These are phyloP conservation scores for Candida montana DNA, from an alignment of 805 yeast species.

Conservation along the genomic window DNA sequence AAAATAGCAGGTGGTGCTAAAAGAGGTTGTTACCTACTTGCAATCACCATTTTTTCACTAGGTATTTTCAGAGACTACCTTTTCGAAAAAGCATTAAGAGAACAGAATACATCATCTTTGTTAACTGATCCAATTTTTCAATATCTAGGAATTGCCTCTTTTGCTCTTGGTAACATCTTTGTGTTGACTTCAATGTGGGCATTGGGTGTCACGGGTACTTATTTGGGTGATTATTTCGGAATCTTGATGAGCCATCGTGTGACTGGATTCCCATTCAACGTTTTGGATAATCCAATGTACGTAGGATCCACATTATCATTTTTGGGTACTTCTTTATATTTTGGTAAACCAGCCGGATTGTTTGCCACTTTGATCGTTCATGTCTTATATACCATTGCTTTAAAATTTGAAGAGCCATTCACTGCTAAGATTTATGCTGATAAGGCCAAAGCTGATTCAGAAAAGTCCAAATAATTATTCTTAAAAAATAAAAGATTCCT, in stretches of 20 bases:
- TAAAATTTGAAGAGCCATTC: slow-evolving; percentile 91
- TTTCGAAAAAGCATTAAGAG: slow-evolving; percentile 62
- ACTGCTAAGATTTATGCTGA: slow-evolving; percentile 87
- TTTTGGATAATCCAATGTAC: slow-evolving; percentile 93
- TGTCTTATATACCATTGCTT: slow-evolving; percentile 78
- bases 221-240: slow-evolving; percentile 95
- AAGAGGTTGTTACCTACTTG: slow-evolving; percentile 80
- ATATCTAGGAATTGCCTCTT: slow-evolving; percentile 48
- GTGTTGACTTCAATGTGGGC: slow-evolving; percentile 86
- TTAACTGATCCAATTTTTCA: slow-evolving; percentile 39
- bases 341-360: slow-evolving; percentile 87
- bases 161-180: slow-evolving; percentile 70
- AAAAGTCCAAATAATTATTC: slow-evolving; percentile 15
- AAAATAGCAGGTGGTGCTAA: slow-evolving; percentile 64
- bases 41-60: slow-evolving; percentile 74
- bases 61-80: slow-evolving; percentile 80
- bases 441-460: slow-evolving; percentile 41
- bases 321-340: slow-evolving; percentile 84
- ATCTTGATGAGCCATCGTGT: slow-evolving; percentile 88
- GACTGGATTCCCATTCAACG: slow-evolving; percentile 88
- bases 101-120: slow-evolving; percentile 63
- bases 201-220: slow-evolving; percentile 93
- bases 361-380: slow-evolving; percentile 67
- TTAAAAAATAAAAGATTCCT: neutral
- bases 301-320: slow-evolving; percentile 87